Evolutionary conservation across 139 green algal species (phyloP), one percentile per base, ranked within the genome.

Genomic region (Spirogloea muscicola): DNA sequence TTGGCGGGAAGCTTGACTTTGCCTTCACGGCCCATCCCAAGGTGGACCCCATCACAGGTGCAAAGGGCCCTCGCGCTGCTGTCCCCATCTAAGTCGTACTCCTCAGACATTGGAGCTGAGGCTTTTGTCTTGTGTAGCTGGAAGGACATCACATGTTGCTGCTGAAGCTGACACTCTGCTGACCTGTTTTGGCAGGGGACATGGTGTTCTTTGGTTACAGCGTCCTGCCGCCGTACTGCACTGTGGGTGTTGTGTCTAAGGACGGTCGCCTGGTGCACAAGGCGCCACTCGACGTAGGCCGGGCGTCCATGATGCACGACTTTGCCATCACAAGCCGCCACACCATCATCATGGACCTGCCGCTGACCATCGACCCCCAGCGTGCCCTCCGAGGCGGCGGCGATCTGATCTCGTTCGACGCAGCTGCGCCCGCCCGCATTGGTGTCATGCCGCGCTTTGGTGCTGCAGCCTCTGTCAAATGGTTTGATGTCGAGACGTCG

Each of bases 21-120:
- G 21, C 75, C 25, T 92, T 93, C 82, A 96, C 90, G 0, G 90
- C 91, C 0, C 91, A 96, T 66, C 90, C 91, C 52, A 96, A 96
- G 82, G 34, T 88, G 16, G 59, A 83, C 68, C 52, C 44, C 27
- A 21, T 21, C 33, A 82, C 36, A 34, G 73, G 73, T 27, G 62
- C n/a, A n/a, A n/a, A n/a, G n/a, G n/a, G n/a, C n/a, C n/a, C n/a
- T n/a, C n/a, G n/a, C n/a, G n/a, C n/a, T n/a, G n/a, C n/a, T n/a
- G n/a, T n/a, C n/a, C n/a, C n/a, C n/a, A n/a, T n/a, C n/a, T n/a
- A n/a, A n/a, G n/a, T n/a, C n/a, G n/a, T n/a, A n/a, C n/a, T n/a
- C n/a, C n/a, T n/a, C n/a, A n/a, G n/a, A n/a, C n/a, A n/a, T n/a
- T n/a, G n/a, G n/a, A n/a, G n/a, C n/a, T n/a, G n/a, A n/a, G n/a